Percentiles rank a stretch among this genome's conserved stretches.
Evolutionary conservation across 2,329 filamentous ascomycete genomes (phyloP).

Genomic region (Cryphonectria japonica): DNA sequence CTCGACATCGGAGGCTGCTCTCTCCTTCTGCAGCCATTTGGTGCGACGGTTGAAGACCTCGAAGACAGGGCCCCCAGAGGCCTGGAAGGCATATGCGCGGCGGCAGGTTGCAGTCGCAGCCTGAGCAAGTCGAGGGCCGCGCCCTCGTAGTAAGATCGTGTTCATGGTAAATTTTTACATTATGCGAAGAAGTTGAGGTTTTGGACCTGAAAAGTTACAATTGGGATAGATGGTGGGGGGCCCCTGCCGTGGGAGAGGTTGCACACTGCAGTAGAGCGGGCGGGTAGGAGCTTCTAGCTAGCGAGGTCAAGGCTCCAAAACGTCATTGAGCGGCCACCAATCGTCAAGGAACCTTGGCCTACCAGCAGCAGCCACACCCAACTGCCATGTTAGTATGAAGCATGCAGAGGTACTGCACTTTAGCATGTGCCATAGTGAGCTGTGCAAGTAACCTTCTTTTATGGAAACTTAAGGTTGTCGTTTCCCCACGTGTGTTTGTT

Average conservation of each 20-base stretch:
- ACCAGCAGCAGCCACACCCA: background rate
- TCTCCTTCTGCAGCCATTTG: slow-evolving; percentile 91
- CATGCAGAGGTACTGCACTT: background rate
- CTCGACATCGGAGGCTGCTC: slow-evolving; percentile 72
- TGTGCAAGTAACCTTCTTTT: background rate
- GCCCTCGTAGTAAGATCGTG: slow-evolving; percentile 24
- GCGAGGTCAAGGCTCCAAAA: background rate
- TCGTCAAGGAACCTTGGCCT: background rate
- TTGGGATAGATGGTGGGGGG: slow-evolving; percentile 11
- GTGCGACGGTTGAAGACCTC: slow-evolving; percentile 88
- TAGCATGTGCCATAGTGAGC: background rate
- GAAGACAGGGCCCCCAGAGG: slow-evolving; percentile 75
- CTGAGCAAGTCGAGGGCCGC: slow-evolving; percentile 13
- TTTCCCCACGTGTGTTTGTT: background rate
- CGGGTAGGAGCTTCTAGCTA: background rate
- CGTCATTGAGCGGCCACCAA: slow-evolving; percentile 1
- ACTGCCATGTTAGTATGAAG: background rate
- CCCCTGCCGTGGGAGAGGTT: background rate
- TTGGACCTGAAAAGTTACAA: background rate
- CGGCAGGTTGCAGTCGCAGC: slow-evolving; percentile 36
- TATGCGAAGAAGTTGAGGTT: slow-evolving; percentile 12
- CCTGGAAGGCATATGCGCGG: slow-evolving; percentile 76
- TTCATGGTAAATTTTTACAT: slow-evolving; percentile 27
- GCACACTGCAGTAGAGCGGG: background rate
- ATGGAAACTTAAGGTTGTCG: background rate